Base-by-base conservation (phyloP, 1,139 yeast genomes). In the Groenewaldozyma sp. region DNA sequence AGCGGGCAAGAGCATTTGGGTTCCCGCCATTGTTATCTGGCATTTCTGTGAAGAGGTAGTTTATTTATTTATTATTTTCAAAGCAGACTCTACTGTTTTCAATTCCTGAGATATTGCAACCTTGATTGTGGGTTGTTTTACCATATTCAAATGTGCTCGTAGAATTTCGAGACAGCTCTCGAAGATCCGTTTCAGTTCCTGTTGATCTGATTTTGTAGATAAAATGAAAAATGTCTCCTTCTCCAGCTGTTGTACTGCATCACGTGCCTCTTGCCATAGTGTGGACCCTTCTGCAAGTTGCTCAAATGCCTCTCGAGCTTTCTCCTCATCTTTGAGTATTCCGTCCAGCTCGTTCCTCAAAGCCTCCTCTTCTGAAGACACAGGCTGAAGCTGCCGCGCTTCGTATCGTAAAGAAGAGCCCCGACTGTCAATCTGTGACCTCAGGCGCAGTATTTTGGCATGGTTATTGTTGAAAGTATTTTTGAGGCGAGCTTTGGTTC, bases 61-160 rank as follows among this genome's bases (percentile, higher is more conserved):
- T n/a, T 33, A 32, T 14, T 37, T 35, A 17, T 39, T 24, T n/a
- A 47, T 40, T n/a, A 55, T 43, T 3, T 41, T 45, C 2, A 49
- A 38, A 3, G 57, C 60, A 22, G 48, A 49, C 16, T 44, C 41
- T n/a, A 58, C 39, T 2, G 58, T 49, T 28, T 49, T 52, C 10
- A 55, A 39, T 38, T 58, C 63, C 28, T 58, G 63, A 16, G 52
- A 49, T 16, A 58, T 54, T 2, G 62, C 62, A 2, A 58, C 50
- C 19, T 29, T 14, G 20, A 29, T 19, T 29, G 5, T 4, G 17
- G 14, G 20, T 5, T 41, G 24, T 21, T 45, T 39, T 2, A 59
- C 58, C 3, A 38, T 16, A 3, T 42, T 36, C 32, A 45, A 35
- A 34, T 48, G 37, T 6, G 31, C 31, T 11, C 39, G 33, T 10